Base-by-base conservation (phyloP, 2,329 filamentous ascomycete genomes). In the Penicillium sp. region DNA sequence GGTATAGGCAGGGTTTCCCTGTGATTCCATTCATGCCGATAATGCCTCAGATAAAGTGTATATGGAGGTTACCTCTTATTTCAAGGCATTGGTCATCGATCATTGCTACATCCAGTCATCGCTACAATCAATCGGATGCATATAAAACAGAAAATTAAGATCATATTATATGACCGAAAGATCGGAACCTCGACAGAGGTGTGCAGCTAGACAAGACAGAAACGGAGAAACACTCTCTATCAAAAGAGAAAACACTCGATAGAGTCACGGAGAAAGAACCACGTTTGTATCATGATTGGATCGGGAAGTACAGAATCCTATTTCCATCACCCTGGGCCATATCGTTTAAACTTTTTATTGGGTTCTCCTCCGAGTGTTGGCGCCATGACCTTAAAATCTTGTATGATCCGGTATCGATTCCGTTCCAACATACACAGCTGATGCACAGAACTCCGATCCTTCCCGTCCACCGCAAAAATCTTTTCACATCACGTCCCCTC, bases 391-490 rank as follows among this genome's bases (percentile, higher is more conserved):
- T 65, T 58, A 63, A 61, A 66, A 65, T 62, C 61, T 66, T 62
- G 64, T 67, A 66, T 66, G 64, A 67, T 66, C 64, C 63, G 62
- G 61, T 65, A 61, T 65, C 65, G 60, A 62, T 66, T 66, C 65
- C 65, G 62, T 66, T 67, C 63, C 64, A 67, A 63, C 65, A 67
- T 66, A 67, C 64, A 66, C 43, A 57, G 49, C 49, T 47, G 58
- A 63, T 60, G 62, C 62, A 71, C 66, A 68, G 70, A 74, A 73
- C 70, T 73, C 70, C 72, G 70, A 70, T 53, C 66, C 68, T 70
- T 67, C 68, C 69, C 68, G 65, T 66, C 59, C 64, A 65, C 64
- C 61, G 63, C 61, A 60, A 65, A 64, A 62, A 63, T 64, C 52
- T 66, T 66, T 72, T 70, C 64, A 66, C 41, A 66, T 66, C 63